Evolutionary conservation across 805 yeast species (phyloP).

Genomic region (Saturnispora ahearnii): DNA sequence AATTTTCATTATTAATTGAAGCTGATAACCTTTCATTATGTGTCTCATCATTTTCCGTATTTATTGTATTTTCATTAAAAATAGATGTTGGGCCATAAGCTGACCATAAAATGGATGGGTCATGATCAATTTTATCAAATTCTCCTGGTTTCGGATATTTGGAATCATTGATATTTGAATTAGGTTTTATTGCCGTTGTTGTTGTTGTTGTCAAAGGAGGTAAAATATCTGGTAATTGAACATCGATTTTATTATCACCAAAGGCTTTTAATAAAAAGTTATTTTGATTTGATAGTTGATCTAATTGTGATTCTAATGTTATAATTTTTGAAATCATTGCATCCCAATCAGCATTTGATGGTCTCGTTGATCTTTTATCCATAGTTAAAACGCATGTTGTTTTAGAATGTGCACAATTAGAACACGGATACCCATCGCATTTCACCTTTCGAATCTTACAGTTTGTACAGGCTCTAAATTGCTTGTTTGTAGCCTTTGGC

Average conservation of each 20-base stretch:
- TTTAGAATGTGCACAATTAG: slow-evolving; percentile 12
- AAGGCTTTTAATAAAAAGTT: background rate
- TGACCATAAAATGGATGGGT: slow-evolving; percentile 10
- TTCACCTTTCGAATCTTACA: slow-evolving; percentile 19
- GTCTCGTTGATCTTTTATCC: slow-evolving; percentile 16
- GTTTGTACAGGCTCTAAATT: slow-evolving; percentile 14
- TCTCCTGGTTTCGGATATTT: slow-evolving; percentile 17
- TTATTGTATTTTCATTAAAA: slow-evolving; percentile 22
- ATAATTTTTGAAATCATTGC: slow-evolving; percentile 6
- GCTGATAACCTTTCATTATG: background rate
- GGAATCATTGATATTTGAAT: background rate
- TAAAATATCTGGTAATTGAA: background rate
- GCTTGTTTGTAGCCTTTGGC: background rate
- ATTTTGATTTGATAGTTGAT: background rate
- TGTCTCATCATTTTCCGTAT: background rate
- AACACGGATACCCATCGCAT: slow-evolving; percentile 19
- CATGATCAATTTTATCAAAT: slow-evolving; percentile 13
- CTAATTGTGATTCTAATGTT: slow-evolving; percentile 5
- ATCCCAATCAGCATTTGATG: slow-evolving; percentile 11
- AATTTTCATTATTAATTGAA: background rate
- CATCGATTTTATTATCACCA: background rate
- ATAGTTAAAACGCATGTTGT: slow-evolving; percentile 11
- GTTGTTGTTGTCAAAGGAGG: background rate
- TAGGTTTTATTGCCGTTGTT: background rate
- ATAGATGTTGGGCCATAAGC: slow-evolving; percentile 25